Evolutionary conservation across 495 filamentous ascomycete genomes (phyloP), one percentile per base, ranked within the genome.

Genomic region (Penicillium maclennaniae): DNA sequence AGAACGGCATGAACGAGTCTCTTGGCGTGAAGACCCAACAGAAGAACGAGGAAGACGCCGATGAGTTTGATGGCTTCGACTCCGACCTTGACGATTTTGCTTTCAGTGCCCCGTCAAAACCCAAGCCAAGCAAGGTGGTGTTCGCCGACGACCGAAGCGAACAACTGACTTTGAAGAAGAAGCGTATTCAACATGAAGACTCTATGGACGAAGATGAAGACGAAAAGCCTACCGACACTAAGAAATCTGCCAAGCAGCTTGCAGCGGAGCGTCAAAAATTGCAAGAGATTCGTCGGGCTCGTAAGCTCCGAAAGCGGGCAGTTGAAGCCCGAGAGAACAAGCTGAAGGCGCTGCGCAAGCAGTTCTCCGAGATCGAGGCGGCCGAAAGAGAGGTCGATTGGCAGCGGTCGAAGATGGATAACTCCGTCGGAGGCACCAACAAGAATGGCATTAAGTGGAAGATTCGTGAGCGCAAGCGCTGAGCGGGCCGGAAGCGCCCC

Each of bases 381-480:
- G 87, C 91, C 3, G 87, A 95, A 71, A 72, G 81, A 17, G 83
- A 88, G 68, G 69, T 97, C 50, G 92, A 92, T 46, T 63, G 87
- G 55, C 88, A 91, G 63, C 76, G 85, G 38, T 85, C 77, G n/a
- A 81, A 77, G 68, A 90, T 96, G 91, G 84, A 82, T 43, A 92
- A 92, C 25, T 87, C 81, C 4, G 77, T 89, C 7, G 87, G 87
- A 39, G 90, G 91, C 9, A 76, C 86, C 47, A 93, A 88, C 56
- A 93, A 92, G 71, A 69, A 81, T 26, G 90, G 91, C 14, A 77
- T 87, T 64, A 92, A 87, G 71, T 92, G 87, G 72, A 95, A 93
- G 75, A 76, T 91, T 17, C 72, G 84, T 46, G 87, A 90, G 75
- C 78, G 91, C 59, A 96, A 95, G 78, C 80, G 82, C 62, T 95